A percentile compares a stretch with the other conserved stretches of the same genome.
Conservation (phyloP, 2,329 filamentous ascomycete species). For the Neonectria magnoliae region DNA sequence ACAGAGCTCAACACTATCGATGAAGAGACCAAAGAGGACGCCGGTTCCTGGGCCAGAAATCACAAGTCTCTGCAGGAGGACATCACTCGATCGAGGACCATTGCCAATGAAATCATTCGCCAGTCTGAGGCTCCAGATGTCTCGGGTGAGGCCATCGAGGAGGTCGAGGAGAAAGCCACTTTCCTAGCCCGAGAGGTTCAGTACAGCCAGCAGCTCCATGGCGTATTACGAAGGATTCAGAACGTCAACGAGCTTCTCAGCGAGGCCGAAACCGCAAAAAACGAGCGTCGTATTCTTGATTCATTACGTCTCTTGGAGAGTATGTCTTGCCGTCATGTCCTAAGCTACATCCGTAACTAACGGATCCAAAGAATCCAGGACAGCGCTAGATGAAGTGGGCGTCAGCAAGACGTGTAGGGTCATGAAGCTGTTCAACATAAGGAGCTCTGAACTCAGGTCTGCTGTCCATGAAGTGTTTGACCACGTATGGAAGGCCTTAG, state of each 20-base stretch:
- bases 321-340: slow-evolving; percentile 44
- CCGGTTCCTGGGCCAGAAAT: slow-evolving; percentile 86
- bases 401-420: slow-evolving; percentile 70
- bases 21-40: slow-evolving; percentile 78
- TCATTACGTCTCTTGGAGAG: slow-evolving; percentile 67
- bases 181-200: slow-evolving; percentile 67
- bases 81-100: slow-evolving; percentile 80
- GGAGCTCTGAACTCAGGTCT: slow-evolving; percentile 72
- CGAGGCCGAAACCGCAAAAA: slow-evolving; percentile 66
- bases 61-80: slow-evolving; percentile 87
- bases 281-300: slow-evolving; percentile 66
- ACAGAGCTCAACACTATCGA: slow-evolving; percentile 80
- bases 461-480: slow-evolving; percentile 73
- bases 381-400: slow-evolving; percentile 67
- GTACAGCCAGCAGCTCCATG: slow-evolving; percentile 67
- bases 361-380: slow-evolving; percentile 61
- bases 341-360: slow-evolving; percentile 27
- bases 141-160: slow-evolving; percentile 62
- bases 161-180: slow-evolving; percentile 64
- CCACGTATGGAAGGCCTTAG: slow-evolving; percentile 75
- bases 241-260: slow-evolving; percentile 69
- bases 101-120: slow-evolving; percentile 83
- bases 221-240: slow-evolving; percentile 61
- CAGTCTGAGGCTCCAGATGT: slow-evolving; percentile 73
- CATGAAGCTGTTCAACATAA: slow-evolving; percentile 71